Conservation (phyloP, 2,329 filamentous ascomycete species). For the Xylariales sp. region DNA sequence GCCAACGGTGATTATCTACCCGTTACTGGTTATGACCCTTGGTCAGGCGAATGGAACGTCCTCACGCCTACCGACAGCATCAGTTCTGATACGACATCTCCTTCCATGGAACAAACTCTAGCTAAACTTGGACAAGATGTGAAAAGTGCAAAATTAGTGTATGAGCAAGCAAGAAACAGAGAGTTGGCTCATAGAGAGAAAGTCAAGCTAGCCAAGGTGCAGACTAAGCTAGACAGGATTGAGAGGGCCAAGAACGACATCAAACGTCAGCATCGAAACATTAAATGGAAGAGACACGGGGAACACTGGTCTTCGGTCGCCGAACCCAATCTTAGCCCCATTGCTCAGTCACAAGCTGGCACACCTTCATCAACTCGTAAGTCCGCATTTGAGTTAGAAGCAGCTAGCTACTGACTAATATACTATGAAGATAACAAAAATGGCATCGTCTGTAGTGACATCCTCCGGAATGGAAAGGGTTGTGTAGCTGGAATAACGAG, state of each 20-base stretch:
- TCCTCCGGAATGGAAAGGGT: too few species aligned
- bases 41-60: slow-evolving; percentile 48
- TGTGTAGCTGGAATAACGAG: too few species aligned
- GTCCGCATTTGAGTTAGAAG: too few species aligned
- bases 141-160: slow-evolving; percentile 27
- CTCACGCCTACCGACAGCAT: slow-evolving; percentile 41
- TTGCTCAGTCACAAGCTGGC: slow-evolving; percentile 35
- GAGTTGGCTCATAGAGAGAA: slow-evolving; percentile 41
- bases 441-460: too few species aligned
- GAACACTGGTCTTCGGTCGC: slow-evolving; percentile 48
- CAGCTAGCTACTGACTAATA: background rate
- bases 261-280: slow-evolving; percentile 23
- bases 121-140: slow-evolving; percentile 25
- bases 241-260: slow-evolving; percentile 34
- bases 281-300: slow-evolving; percentile 40
- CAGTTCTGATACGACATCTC: slow-evolving; percentile 34
- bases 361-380: too few species aligned
- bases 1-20: slow-evolving; percentile 55
- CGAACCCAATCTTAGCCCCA: slow-evolving; percentile 45
- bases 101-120: slow-evolving; percentile 26
- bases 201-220: slow-evolving; percentile 22
- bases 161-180: slow-evolving; percentile 27
- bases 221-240: slow-evolving; percentile 38
- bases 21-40: slow-evolving; percentile 54
- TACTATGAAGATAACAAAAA: too few species aligned